Conservation (phyloP, 495 filamentous ascomycete genomes). For the Penicillium dipodomyicola region DNA sequence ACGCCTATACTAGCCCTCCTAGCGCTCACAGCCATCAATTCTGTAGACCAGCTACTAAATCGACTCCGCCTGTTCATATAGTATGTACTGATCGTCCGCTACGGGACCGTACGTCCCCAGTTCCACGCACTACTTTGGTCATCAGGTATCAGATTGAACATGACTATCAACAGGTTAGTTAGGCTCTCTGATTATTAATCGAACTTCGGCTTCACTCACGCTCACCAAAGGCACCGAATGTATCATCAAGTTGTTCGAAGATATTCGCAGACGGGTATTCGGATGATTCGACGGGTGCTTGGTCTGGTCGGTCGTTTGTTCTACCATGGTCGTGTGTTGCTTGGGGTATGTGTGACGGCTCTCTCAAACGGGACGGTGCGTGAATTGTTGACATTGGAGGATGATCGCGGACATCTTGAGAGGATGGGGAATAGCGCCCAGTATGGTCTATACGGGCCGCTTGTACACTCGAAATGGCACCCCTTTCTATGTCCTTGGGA, state of each 20-base stretch:
- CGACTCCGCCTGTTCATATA: neutral
- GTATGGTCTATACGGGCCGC: neutral
- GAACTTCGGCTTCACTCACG: neutral
- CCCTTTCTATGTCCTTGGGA: neutral
- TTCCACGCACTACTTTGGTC: conserved; percentile 10
- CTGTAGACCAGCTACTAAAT: neutral
- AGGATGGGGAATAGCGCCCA: neutral
- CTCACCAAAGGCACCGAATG: conserved; percentile 14
- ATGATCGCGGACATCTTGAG: neutral
- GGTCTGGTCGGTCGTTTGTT: neutral
- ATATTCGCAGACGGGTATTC: conserved; percentile 10
- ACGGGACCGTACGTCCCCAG: conserved; percentile 6
- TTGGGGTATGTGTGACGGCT: neutral
- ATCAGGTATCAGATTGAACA: conserved; percentile 13
- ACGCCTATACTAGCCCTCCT: neutral
- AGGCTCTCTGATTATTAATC: neutral
- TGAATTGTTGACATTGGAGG: neutral
- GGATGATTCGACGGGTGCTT: neutral
- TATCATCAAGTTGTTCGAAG: conserved; percentile 12
- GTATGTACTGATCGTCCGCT: neutral
- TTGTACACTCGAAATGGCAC: neutral
- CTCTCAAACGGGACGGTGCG: neutral
- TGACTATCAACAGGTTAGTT: conserved; percentile 2
- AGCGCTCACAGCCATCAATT: neutral
- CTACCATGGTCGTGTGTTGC: neutral